Conservation (phyloP, 1,139 yeast species). For the Zygosaccharomyces sapae region DNA sequence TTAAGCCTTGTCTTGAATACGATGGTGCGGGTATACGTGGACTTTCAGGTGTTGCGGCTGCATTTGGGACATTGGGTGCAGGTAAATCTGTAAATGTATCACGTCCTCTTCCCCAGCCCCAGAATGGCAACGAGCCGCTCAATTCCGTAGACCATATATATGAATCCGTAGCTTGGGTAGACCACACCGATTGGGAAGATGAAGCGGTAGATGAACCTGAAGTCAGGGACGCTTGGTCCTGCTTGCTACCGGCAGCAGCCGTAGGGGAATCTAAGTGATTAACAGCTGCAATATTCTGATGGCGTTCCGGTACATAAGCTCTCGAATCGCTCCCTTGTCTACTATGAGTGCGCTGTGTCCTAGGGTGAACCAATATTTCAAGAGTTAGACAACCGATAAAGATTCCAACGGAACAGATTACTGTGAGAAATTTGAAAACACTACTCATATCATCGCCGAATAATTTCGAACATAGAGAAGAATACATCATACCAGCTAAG, state of each 20-base stretch:
- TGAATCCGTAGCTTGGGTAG: slow-evolving; percentile 18
- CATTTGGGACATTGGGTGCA: background rate
- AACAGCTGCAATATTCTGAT: slow-evolving; percentile 8
- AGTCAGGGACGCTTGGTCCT: slow-evolving; percentile 7
- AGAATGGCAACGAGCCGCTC: slow-evolving; percentile 26
- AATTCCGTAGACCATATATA: slow-evolving; percentile 24
- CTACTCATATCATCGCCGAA: slow-evolving; percentile 45
- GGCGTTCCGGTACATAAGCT: background rate
- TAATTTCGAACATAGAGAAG: slow-evolving; percentile 43
- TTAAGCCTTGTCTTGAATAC: slow-evolving; percentile 5
- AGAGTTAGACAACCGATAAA: slow-evolving; percentile 35
- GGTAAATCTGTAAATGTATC: slow-evolving; percentile 3
- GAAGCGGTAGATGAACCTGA: slow-evolving; percentile 15
- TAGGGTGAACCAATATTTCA: slow-evolving; percentile 18
- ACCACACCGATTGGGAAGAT: slow-evolving; percentile 12
- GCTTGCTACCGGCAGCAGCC: slow-evolving; percentile 7
- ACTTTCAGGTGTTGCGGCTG: slow-evolving; percentile 1
- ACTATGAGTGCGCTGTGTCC: background rate
- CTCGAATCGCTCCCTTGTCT: background rate
- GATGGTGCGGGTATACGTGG: slow-evolving; percentile 8
- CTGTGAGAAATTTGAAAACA: slow-evolving; percentile 35
- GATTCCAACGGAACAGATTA: slow-evolving; percentile 33
- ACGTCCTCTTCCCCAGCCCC: slow-evolving; percentile 29
- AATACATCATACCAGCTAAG: slow-evolving; percentile 41
- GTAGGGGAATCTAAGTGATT: slow-evolving; percentile 6